Base-by-base conservation (phyloP, 2,329 filamentous ascomycete genomes). In the Ampelomyces quisqualis region DNA sequence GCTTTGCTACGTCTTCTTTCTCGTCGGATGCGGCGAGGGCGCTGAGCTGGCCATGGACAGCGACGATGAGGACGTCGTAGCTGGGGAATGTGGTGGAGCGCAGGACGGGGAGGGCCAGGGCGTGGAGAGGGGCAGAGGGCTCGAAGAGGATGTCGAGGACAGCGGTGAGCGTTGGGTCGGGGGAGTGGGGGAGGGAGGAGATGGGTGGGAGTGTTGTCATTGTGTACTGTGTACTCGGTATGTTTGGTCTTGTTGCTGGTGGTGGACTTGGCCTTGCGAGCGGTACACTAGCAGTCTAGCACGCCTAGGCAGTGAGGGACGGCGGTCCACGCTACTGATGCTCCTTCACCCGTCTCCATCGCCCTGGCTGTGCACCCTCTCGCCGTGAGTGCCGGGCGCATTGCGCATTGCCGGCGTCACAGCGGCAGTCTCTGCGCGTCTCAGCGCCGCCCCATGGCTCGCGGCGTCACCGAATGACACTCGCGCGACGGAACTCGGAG, bases 121-220 rank as follows among this genome's bases (percentile, higher is more conserved):
- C 74, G 67, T 91, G 88, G 1, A 96, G 80, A 35, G 84, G 79
- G 0, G 78, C 73, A 38, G 85, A 90, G 11, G 88, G 87, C 65
- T 96, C 90, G 69, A 96, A 95, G 44, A 95, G 82, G 3, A 83
- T 76, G 69, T 94, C 87, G 34, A 95, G 79, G 34, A 83, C 73
- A 4, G 69, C 60, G 24, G 74, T 75, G 40, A 86, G 77, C 14
- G 77, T 71, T 19, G 73, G 58, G 20, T 80, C 75, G 13, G 81
- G 63, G 34, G 84, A 77, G 32, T 71, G 69, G 18, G 76, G 71
- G 26, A 94, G 72, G 10, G 71, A 69, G 31, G 73, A 63, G 56
- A 84, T 73, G 19, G 76, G 64, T 9, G 86, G 86, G 5, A 93
- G 75, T 29, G 61, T 57, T 39, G 58, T 44, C 55, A 65, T 30